Base-by-base conservation (phyloP, 441 rosid species). In the Erodium trifolium region DNA sequence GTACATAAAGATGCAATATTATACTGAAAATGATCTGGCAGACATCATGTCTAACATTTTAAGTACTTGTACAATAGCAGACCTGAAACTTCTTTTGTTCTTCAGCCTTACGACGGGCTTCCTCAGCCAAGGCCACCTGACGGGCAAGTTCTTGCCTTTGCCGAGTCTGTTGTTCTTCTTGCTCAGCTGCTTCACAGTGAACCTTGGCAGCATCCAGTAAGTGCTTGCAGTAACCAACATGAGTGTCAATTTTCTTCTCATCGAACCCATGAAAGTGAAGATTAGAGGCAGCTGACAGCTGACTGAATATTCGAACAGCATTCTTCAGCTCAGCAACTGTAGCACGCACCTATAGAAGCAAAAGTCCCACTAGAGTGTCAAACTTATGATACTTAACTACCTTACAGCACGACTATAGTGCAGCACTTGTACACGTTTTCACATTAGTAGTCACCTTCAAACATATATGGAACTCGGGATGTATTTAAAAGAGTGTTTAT, bases 61-160 rank as follows among this genome's bases (percentile, higher is more conserved):
- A 77, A 72, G 64, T 16, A 70, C 45, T 64, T 23, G 2, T 23
- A 23, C 71, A 55, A 37, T 14, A 34, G 66, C 69, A 69, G 65
- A 95, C 99, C 98, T 88, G 95, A 73, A 80, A 74, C 82, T 95
- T 95, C 78, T 91, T 89, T 78, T 95, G 97, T 76, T 95, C 99
- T 85, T 92, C 97, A 23, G 97, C 99, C 80, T 90, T 91, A 66
- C 93, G 98, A 68, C 98, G 95, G 77, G 98, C 99, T 78, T 95
- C 98, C 82, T 92, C 97, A 47, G 99, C 99, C 87, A 89, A 80
- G 64, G 93, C 93, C 82, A 91, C 85, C 84, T 92, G 99, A 71
- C 96, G 97, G 73, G 96, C 96, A 72, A 89, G 95, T 82, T 95
- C 98, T 79, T 81, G 88, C 73, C 96, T 89, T 84, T 92, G 99